Conservation (phyloP, 345 rosid genomes). For the Citrus inodora region DNA sequence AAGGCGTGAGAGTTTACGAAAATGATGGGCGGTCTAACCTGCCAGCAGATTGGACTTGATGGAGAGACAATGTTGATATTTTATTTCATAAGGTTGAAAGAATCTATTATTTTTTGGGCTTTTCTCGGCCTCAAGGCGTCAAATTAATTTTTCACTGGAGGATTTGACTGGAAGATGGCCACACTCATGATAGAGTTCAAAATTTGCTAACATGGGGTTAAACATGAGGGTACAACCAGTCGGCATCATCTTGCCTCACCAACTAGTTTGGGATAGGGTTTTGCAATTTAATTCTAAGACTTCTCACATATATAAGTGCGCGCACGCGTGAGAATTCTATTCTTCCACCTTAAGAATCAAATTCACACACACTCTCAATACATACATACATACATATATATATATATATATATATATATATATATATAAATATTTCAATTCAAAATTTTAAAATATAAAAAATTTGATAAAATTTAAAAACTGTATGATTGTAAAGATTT, state of each 20-base stretch:
- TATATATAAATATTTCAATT: no score
- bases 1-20: neutral
- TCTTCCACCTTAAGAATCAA: no score
- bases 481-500: rapidly evolving
- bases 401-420: no score
- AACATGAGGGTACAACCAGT: neutral
- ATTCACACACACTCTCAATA: neutral
- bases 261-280: neutral
- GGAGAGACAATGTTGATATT: neutral
- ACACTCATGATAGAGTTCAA: neutral
- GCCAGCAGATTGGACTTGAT: neutral
- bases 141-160: neutral
- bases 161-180: neutral
- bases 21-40: constrained; percentile 13
- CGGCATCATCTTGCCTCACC: neutral
- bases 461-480: no score
- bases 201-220: neutral
- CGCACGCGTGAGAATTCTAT: no score
- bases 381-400: no score
- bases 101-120: neutral
- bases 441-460: rapidly evolving
- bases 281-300: neutral
- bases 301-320: no score
- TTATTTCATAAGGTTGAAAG: neutral
- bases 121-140: neutral